phyloP scores from a whole-genome alignment of 2,329 filamentous ascomycete species.

The Sphaerostilbella broomeana region DNA sequence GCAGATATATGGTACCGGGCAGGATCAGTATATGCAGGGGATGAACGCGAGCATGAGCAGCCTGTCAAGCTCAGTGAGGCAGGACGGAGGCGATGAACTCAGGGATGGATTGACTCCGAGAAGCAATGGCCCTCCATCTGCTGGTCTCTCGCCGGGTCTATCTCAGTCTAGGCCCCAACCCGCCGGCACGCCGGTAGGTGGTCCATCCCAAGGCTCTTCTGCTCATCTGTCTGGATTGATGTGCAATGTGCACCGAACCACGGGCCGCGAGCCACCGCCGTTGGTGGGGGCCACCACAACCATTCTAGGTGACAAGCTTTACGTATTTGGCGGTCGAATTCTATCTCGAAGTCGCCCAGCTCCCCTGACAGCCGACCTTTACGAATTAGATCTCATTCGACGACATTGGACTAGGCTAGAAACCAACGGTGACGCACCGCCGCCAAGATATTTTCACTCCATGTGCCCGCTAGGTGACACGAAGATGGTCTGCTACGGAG shows the following conservation, averaged over 20 bases:
- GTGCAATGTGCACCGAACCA: conserved; percentile 75
- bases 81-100: conserved; percentile 39
- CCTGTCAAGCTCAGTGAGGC: conserved; percentile 34
- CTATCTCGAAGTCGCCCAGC: conserved; percentile 74
- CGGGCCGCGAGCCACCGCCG: conserved; percentile 82
- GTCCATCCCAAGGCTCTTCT: conserved; percentile 42
- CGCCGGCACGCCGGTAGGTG: conserved; percentile 30
- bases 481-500: conserved; percentile 95
- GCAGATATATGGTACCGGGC: conserved; percentile 30
- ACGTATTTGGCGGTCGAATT: conserved; percentile 89
- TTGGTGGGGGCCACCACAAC: conserved; percentile 94
- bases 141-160: conserved; percentile 46
- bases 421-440: conserved; percentile 75
- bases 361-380: conserved; percentile 81
- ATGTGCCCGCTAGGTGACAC: conserved; percentile 90
- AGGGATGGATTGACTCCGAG: conserved; percentile 43
- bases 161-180: conserved; percentile 17
- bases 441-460: conserved; percentile 93
- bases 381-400: conserved; percentile 84
- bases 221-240: conserved; percentile 59
- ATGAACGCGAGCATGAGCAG: conserved; percentile 43
- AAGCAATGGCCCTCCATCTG: conserved; percentile 48
- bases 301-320: conserved; percentile 89
- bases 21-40: conserved; percentile 29
- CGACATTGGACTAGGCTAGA: conserved; percentile 92